Evolutionary conservation across 2,329 filamentous ascomycete genomes (phyloP).

Genomic region (Talaromyces verruculosus): DNA sequence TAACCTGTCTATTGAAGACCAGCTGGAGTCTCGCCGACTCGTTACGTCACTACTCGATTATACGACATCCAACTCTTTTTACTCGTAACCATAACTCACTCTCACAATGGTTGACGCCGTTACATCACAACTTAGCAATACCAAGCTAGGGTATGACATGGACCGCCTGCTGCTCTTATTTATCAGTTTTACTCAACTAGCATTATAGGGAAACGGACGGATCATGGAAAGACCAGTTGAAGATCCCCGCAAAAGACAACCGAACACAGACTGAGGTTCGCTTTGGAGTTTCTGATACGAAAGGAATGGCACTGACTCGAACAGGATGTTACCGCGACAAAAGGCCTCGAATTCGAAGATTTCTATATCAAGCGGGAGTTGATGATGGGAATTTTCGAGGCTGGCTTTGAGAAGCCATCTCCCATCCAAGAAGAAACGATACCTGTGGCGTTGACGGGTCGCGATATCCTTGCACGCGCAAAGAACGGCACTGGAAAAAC

Average conservation of each 20-base stretch:
- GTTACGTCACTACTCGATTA: background rate
- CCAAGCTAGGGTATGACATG: conserved; percentile 43
- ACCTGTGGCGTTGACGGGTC: conserved; percentile 88
- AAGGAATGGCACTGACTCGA: background rate
- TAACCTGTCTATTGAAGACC: background rate
- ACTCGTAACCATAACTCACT: conserved; percentile 3
- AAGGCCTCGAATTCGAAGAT: conserved; percentile 96
- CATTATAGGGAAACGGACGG: conserved; percentile 40
- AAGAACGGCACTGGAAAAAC: conserved; percentile 99
- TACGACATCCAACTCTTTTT: background rate
- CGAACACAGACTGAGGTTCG: conserved; percentile 53
- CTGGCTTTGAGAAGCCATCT: conserved; percentile 96
- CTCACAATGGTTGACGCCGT: conserved; percentile 46
- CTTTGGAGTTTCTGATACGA: background rate
- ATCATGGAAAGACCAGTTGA: conserved; percentile 49
- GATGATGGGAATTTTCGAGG: conserved; percentile 99
- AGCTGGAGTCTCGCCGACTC: background rate
- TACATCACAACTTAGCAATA: conserved; percentile 47
- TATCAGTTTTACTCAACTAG: conserved; percentile 21
- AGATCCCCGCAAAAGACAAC: conserved; percentile 49
- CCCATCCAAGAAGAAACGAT: conserved; percentile 99
- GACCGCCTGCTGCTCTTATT: conserved; percentile 9
- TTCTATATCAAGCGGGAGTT: conserved; percentile 93
- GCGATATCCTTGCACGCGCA: conserved; percentile 91
- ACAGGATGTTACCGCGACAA: conserved; percentile 96